These are phyloP conservation scores for Blastocystis sp. DNA, from an alignment of 352 stramenopile genomes.

Conservation along the genomic window DNA sequence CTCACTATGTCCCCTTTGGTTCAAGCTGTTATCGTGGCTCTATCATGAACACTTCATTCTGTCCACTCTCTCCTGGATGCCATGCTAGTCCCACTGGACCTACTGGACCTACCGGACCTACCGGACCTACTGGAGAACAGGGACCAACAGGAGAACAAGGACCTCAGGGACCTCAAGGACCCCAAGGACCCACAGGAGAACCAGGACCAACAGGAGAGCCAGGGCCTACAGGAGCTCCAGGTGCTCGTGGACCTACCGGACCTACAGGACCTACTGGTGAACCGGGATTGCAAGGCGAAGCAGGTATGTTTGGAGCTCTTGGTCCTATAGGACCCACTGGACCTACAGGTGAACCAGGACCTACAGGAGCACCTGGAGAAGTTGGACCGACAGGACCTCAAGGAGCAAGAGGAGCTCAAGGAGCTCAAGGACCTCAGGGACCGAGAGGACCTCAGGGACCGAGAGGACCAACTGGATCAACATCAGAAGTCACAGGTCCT, in stretches of 20 bases:
- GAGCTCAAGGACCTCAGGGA: neutral
- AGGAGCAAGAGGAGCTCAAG: neutral
- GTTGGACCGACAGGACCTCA: neutral
- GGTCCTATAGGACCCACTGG: neutral
- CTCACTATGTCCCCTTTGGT: neutral
- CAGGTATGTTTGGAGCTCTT: neutral
- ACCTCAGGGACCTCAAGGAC: neutral
- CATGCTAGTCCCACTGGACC: neutral
- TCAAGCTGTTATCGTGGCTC: neutral
- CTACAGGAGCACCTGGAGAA: neutral
- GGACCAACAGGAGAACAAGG: neutral
- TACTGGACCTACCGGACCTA: neutral
- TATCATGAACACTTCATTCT: conserved; percentile 40
- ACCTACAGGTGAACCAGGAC: neutral
- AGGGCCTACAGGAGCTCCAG: conserved; percentile 28
- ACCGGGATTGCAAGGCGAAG: neutral
- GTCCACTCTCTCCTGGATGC: neutral
- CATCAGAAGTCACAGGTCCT: neutral
- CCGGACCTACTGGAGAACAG: neutral
- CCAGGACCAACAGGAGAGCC: conserved; percentile 7
- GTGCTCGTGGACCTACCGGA: neutral
- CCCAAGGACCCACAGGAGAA: neutral
- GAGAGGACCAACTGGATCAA: neutral
- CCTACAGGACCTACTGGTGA: neutral
- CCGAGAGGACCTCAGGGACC: conserved; percentile 8